phyloP scores from a whole-genome alignment of 768 basidiomycete species.

The Phallus indusiatus region DNA sequence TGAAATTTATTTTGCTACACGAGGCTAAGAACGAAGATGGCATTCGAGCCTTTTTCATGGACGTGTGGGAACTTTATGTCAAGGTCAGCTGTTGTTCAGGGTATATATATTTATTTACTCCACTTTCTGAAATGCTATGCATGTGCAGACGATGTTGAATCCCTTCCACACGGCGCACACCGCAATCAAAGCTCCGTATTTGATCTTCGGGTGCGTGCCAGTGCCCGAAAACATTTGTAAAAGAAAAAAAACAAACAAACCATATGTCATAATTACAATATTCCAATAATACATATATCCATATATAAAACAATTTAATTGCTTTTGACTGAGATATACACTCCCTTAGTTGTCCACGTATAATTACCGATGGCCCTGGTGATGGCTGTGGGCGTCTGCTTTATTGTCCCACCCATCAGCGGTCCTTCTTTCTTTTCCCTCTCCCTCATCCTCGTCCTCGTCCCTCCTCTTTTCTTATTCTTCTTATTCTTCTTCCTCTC shows the following conservation, averaged over 20 bases:
- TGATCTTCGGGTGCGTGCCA: constrained; percentile 73
- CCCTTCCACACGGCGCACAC: constrained; percentile 95
- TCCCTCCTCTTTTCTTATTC: constrained; percentile 2
- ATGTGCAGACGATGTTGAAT: constrained; percentile 70
- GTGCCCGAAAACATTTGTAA: constrained; percentile 75
- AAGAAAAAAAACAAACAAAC: constrained; percentile 17
- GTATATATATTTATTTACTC: not conserved
- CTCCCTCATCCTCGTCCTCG: constrained; percentile 6
- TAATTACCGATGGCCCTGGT: not conserved
- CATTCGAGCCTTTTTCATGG: constrained; percentile 84
- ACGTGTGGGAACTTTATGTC: constrained; percentile 95
- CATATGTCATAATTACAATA: not conserved
- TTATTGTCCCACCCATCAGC: constrained; percentile 5
- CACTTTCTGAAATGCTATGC: not conserved
- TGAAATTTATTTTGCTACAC: constrained; percentile 91
- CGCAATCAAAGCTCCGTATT: constrained; percentile 72
- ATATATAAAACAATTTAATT: not conserved
- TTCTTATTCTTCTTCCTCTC: constrained; percentile 6
- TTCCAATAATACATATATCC: constrained; percentile 14
- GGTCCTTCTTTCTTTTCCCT: not conserved
- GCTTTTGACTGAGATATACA: not conserved
- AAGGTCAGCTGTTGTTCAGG: constrained; percentile 48
- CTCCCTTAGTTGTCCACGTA: constrained; percentile 12
- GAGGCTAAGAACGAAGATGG: constrained; percentile 97
- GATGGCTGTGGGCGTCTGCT: constrained; percentile 5